Evolutionary conservation across 306 rosid species (phyloP), one percentile per base, ranked within the genome.

Genomic region (Cucurbita moschata): DNA sequence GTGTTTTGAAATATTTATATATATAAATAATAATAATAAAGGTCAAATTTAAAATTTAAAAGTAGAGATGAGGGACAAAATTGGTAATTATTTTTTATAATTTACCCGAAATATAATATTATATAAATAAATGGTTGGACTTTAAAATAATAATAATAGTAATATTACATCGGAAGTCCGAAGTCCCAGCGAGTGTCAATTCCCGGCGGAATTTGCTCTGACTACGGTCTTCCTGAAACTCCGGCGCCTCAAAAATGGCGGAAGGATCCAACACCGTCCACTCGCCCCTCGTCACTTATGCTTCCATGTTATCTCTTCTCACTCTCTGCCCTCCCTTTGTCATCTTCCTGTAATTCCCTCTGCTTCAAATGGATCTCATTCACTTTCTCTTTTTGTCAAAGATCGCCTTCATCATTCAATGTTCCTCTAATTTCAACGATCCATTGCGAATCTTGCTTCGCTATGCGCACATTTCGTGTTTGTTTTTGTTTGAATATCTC

Each of bases 291-390:
- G 77, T 94, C 21, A 90, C 99, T 1, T 94, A 94, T 26, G 78
- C 54, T 52, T 94, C 99, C 74, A 79, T 94, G 93, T 42, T 94
- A 2, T 89, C 95, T 5, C 87, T 94, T 2, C 96, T 94, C 79
- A 59, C 88, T 12, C 89, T 89, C 5, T 87, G 96, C 64, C 99
- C 99, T 59, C 99, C 99, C 0, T 94, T 94, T 65, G 99, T 94
- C 4, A 85, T 88, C 42, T 83, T 90, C 42, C 85, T 94, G 98
- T 94, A 56, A 16, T 21, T 37, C 18, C 4, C 5, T 23, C n/a
- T 8, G 10, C 19, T 59, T 35, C 1, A 35, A 35, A 9, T 21
- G 15, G 44, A 39, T 63, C 50, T 18, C 49, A 8, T 63, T 8
- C 26, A 39, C 40, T 63, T 38, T 30, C 65, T 30, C 35, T 30